phyloP scores from a whole-genome alignment of 83 land plant species.

The Thuja plicata region DNA sequence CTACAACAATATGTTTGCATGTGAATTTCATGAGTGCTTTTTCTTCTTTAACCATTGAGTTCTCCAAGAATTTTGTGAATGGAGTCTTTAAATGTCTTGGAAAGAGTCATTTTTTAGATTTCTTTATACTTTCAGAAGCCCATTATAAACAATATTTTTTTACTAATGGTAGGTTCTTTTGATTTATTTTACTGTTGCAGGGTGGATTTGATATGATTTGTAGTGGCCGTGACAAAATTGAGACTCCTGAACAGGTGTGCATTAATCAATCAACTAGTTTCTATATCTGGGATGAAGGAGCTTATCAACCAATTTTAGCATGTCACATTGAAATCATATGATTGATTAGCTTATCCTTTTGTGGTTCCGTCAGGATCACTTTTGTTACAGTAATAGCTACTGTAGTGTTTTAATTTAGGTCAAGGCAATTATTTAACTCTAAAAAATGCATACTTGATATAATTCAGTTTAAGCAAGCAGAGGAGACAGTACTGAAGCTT shows the following conservation, averaged over 20 bases:
- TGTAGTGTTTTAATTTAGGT: not conserved
- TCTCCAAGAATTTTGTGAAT: not conserved
- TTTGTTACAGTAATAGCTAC: not conserved
- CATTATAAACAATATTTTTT: not conserved
- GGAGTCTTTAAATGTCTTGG: not conserved
- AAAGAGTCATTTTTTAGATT: not conserved
- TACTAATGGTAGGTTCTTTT: not conserved
- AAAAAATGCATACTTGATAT: not conserved
- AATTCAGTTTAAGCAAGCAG: conserved; percentile 95
- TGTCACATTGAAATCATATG: not conserved
- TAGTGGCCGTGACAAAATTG: conserved; percentile 99
- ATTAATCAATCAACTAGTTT: not conserved
- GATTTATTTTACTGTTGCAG: conserved; percentile 27
- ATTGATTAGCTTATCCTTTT: not conserved
- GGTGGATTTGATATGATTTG: conserved; percentile 99
- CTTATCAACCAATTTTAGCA: not conserved
- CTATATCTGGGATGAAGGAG: not conserved
- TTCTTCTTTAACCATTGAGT: not conserved
- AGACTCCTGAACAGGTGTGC: conserved; percentile 97
- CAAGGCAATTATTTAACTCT: not conserved
- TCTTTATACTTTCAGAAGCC: not conserved
- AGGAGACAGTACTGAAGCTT: conserved; percentile 84
- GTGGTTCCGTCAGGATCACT: not conserved
- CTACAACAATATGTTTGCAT: not conserved
- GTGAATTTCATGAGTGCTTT: not conserved